A percentile compares a stretch with the other conserved stretches of the same genome.
Conservation (phyloP, 805 yeast species). For the Nakazawaea sp. region DNA sequence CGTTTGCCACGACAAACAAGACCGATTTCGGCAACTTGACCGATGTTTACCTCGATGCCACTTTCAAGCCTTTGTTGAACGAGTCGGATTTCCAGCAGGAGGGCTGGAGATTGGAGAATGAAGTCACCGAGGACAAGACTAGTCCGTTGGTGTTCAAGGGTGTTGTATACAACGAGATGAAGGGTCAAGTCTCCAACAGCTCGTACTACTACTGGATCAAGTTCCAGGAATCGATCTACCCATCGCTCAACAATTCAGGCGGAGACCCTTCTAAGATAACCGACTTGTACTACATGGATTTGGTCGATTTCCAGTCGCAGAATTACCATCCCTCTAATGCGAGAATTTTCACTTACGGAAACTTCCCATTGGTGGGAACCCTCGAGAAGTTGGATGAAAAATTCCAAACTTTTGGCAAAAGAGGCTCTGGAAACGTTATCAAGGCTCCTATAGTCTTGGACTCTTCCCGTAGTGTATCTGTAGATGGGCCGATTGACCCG, state of each 20-base stretch:
- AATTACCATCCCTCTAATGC: conserved; percentile 91
- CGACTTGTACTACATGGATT: conserved; percentile 62
- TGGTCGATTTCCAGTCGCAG: conserved; percentile 65
- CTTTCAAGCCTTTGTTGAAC: conserved; percentile 71
- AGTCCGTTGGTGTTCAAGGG: conserved; percentile 80
- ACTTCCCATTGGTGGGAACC: conserved; percentile 56
- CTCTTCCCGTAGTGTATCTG: conserved; percentile 27
- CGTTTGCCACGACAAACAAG: conserved; percentile 89
- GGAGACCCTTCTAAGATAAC: conserved; percentile 89
- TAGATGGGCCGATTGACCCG: conserved; percentile 79
- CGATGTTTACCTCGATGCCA: conserved; percentile 84
- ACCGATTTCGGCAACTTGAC: conserved; percentile 78
- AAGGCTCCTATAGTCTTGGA: conserved; percentile 41
- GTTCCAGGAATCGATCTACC: conserved; percentile 78
- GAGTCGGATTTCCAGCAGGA: conserved; percentile 87
- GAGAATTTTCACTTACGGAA: conserved; percentile 82
- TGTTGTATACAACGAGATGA: conserved; percentile 97
- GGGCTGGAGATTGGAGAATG: conserved; percentile 94
- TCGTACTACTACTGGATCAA: conserved; percentile 80
- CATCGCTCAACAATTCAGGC: conserved; percentile 83
- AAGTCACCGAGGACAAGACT: conserved; percentile 43
- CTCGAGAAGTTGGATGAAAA: conserved; percentile 47
- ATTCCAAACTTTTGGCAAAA: conserved; percentile 46
- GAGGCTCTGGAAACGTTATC: conserved; percentile 24
- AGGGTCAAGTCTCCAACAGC: conserved; percentile 90